A percentile compares a stretch with the other conserved stretches of the same genome.
Conservation (phyloP, 371 early-diverging fungal genomes). For the Mortierella sp. region DNA sequence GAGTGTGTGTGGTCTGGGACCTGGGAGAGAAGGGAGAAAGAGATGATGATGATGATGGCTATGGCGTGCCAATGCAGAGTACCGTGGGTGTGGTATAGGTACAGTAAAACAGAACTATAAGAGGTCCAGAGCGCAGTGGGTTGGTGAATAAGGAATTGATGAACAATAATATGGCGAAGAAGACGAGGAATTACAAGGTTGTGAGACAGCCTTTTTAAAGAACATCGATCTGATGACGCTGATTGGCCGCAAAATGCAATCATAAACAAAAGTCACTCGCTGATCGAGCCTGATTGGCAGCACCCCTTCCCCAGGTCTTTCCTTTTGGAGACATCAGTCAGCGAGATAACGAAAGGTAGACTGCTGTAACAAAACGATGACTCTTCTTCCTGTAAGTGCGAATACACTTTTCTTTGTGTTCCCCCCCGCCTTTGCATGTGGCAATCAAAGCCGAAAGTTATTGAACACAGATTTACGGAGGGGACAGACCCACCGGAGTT, state of each 20-base stretch:
- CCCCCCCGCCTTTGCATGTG: background rate
- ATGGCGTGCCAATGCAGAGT: background rate
- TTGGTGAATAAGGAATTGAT: too few relatives aligned
- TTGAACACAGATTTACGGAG: background rate
- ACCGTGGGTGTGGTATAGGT: too few relatives aligned
- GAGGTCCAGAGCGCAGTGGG: background rate
- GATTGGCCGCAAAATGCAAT: background rate
- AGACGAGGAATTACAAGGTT: background rate
- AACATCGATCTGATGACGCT: background rate
- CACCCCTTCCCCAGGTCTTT: slow-evolving; percentile 4
- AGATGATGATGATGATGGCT: background rate
- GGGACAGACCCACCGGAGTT: background rate
- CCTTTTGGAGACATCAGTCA: slow-evolving; percentile 1
- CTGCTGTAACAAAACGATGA: background rate
- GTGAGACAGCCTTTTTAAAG: background rate
- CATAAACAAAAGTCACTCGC: background rate
- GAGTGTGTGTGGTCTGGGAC: background rate
- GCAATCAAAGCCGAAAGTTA: background rate
- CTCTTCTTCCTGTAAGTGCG: background rate
- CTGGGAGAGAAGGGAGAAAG: background rate
- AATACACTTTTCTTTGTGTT: background rate
- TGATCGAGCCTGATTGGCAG: background rate
- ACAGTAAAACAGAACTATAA: too few relatives aligned
- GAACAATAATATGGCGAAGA: background rate
- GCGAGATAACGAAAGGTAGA: background rate